Conservation (phyloP, 805 yeast species). For the Teunomyces barrocoloradensis region DNA sequence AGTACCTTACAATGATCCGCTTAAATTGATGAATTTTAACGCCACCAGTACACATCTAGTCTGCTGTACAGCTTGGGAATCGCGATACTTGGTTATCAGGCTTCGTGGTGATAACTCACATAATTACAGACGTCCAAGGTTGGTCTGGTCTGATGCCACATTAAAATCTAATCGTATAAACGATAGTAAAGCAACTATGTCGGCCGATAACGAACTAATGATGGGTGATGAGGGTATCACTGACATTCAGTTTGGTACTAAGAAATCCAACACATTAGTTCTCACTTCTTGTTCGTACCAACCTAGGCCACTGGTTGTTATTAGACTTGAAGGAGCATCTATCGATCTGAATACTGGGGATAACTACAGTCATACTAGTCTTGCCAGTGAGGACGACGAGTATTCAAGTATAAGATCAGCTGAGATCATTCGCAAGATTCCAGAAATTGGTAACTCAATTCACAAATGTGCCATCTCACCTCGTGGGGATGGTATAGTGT, state of each 20-base stretch:
- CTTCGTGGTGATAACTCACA: slow-evolving; percentile 50
- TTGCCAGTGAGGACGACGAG: slow-evolving; percentile 16
- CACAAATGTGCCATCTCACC: slow-evolving; percentile 78
- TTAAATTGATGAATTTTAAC: slow-evolving; percentile 71
- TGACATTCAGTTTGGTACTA: slow-evolving; percentile 55
- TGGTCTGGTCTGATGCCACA: slow-evolving; percentile 36
- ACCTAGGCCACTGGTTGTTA: slow-evolving; percentile 29
- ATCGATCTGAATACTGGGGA: slow-evolving; percentile 36
- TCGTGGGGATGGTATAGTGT: slow-evolving; percentile 81
- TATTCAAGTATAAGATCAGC: slow-evolving; percentile 24
- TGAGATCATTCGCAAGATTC: slow-evolving; percentile 49
- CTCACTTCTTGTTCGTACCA: slow-evolving; percentile 39
- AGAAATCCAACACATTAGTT: slow-evolving; percentile 32
- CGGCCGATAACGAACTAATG: slow-evolving; percentile 24
- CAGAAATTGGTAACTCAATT: slow-evolving; percentile 78
- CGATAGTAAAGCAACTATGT: slow-evolving; percentile 9
- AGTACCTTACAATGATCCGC: slow-evolving; percentile 83
- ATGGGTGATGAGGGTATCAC: slow-evolving; percentile 90
- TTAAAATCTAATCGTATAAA: slow-evolving; percentile 12
- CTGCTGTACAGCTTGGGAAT: slow-evolving; percentile 75
- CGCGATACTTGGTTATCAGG: slow-evolving; percentile 73
- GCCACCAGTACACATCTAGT: slow-evolving; percentile 66
- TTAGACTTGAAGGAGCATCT: slow-evolving; percentile 42
- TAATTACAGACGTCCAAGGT: slow-evolving; percentile 36
- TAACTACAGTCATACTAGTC: background rate